Evolutionary conservation across 2,329 filamentous ascomycete genomes (phyloP).

Genomic region (Botrytis paeoniae): DNA sequence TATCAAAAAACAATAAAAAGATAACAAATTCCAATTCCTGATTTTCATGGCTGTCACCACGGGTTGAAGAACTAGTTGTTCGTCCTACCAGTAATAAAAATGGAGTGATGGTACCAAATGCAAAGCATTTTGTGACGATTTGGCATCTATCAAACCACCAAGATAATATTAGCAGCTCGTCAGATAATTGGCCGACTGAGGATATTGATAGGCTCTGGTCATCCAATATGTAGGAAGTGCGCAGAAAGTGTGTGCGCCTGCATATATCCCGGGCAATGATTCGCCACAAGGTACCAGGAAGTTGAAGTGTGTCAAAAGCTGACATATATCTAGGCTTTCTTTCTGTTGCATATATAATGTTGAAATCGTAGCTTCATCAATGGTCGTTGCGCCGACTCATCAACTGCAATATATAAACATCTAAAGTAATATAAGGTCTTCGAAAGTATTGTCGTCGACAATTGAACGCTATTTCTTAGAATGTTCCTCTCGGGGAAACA

Average conservation of each 20-base stretch:
- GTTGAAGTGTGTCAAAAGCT: not conserved
- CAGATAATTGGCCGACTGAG: not conserved
- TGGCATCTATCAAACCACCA: not conserved
- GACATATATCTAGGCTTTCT: not conserved
- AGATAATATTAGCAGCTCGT: not conserved
- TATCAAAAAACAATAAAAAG: not conserved
- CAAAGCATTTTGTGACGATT: not conserved
- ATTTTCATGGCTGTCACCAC: too few relatives aligned
- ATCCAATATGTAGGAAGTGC: not conserved
- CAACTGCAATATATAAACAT: not conserved
- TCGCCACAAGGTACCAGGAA: not conserved
- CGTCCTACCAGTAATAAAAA: not conserved
- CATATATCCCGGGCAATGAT: not conserved
- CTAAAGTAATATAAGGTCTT: not conserved
- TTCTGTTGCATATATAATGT: not conserved
- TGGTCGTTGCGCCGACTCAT: fast-evolving
- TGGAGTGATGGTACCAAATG: not conserved
- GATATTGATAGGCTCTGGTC: not conserved
- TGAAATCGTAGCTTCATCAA: not conserved
- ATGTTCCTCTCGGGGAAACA: not conserved
- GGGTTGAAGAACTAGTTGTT: too few relatives aligned
- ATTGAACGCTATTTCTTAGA: not conserved
- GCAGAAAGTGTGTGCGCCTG: not conserved
- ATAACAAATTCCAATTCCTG: not conserved
- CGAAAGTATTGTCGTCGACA: too few relatives aligned